phyloP scores from a whole-genome alignment of 2,329 filamentous ascomycete species.

The Colletotrichum zoysiae region DNA sequence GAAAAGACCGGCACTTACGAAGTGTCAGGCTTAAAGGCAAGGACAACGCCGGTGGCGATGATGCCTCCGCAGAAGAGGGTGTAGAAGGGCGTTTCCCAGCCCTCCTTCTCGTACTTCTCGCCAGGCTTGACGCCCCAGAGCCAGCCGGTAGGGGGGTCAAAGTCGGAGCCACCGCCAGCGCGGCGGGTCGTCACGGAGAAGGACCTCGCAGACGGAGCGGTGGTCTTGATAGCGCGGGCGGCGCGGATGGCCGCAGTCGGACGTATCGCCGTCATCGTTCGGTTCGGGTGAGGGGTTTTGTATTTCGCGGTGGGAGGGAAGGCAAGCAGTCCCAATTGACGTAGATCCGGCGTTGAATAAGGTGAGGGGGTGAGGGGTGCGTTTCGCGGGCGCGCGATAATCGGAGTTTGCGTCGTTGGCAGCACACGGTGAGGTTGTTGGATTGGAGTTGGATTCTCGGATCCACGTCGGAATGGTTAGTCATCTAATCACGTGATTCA shows the following conservation, averaged over 20 bases:
- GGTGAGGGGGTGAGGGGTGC: constrained; percentile 13
- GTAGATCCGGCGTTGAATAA: constrained; percentile 9
- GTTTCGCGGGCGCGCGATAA: constrained; percentile 30
- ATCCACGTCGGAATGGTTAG: constrained; percentile 31
- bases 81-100: constrained; percentile 91
- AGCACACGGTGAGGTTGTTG: constrained; percentile 35
- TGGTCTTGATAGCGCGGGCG: constrained; percentile 52
- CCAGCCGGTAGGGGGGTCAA: constrained; percentile 92
- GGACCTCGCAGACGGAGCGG: constrained; percentile 48
- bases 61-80: constrained; percentile 88
- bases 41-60: constrained; percentile 79
- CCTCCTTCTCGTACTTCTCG: constrained; percentile 95
- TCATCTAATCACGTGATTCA: constrained; percentile 28
- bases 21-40: constrained; percentile 98
- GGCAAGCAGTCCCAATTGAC: constrained; percentile 29
- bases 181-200: constrained; percentile 61
- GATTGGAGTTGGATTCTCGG: constrained; percentile 42
- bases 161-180: constrained; percentile 70
- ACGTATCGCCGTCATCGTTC: constrained; percentile 42
- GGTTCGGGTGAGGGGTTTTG: neutral
- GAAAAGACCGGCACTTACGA: constrained; percentile 75
- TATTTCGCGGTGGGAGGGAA: neutral
- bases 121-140: constrained; percentile 94
- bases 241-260: constrained; percentile 42
- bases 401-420: constrained; percentile 37